Conservation (phyloP, 2,329 filamentous ascomycete genomes). For the Pezicula carpinea region DNA sequence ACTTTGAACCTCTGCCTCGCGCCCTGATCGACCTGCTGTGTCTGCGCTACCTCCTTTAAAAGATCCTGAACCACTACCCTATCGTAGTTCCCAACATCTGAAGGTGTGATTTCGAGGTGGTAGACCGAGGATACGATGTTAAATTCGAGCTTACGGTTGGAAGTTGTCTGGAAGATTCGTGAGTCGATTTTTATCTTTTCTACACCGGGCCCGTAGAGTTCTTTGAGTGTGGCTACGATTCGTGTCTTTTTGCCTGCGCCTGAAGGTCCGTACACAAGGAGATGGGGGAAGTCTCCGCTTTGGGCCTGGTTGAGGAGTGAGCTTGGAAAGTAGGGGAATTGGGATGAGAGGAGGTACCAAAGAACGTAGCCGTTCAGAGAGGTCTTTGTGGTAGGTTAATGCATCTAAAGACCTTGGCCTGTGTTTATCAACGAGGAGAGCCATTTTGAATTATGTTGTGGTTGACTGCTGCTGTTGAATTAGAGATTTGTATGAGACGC, state of each 20-base stretch:
- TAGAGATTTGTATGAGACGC: slow-evolving; percentile 1
- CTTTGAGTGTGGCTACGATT: slow-evolving; percentile 90
- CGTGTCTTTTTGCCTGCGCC: slow-evolving; percentile 97
- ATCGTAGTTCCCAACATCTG: slow-evolving; percentile 94
- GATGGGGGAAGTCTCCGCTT: slow-evolving; percentile 95
- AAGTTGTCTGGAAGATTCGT: slow-evolving; percentile 90
- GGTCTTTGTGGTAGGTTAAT: slow-evolving; percentile 81
- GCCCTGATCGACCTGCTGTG: slow-evolving; percentile 92
- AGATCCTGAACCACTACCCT: slow-evolving; percentile 93
- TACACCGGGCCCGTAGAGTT: slow-evolving; percentile 92
- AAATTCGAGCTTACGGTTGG: slow-evolving; percentile 97
- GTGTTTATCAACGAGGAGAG: slow-evolving; percentile 68
- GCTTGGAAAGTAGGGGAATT: slow-evolving; percentile 2
- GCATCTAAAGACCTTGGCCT: slow-evolving; percentile 69
- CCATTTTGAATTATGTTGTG: slow-evolving; percentile 39
- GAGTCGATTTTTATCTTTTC: slow-evolving; percentile 99
- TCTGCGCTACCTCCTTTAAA: slow-evolving; percentile 96
- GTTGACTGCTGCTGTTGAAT: not conserved
- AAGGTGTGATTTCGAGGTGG: slow-evolving; percentile 96
- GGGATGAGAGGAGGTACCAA: slow-evolving; percentile 53
- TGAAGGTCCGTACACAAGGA: slow-evolving; percentile 94
- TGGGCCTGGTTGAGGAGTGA: slow-evolving; percentile 60
- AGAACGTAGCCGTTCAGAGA: slow-evolving; percentile 81
- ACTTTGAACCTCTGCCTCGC: slow-evolving; percentile 96
- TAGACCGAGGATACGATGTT: slow-evolving; percentile 97